phyloP scores from a whole-genome alignment of 1,284 basidiomycete species.

The Acaromyces ingoldii region DNA sequence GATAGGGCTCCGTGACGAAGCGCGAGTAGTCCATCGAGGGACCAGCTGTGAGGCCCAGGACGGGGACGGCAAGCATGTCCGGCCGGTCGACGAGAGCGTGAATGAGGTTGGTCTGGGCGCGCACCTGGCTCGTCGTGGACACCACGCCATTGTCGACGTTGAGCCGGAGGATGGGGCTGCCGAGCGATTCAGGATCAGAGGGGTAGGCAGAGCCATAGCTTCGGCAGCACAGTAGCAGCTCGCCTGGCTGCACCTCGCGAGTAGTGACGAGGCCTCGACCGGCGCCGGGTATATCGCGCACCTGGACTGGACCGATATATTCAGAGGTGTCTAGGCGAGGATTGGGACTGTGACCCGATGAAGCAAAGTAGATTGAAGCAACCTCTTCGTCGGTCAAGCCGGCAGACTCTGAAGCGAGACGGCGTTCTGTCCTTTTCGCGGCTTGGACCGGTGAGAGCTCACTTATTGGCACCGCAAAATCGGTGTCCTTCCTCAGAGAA shows the following conservation, averaged over 20 bases:
- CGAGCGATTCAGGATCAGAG: constrained; percentile 26
- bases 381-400: constrained; percentile 1
- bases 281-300: constrained; percentile 38
- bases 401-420: neutral
- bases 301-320: constrained; percentile 35
- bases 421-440: neutral
- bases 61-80: constrained; percentile 28
- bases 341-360: constrained; percentile 20
- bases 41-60: constrained; percentile 48
- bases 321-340: constrained; percentile 34
- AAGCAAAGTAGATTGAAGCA: constrained; percentile 27
- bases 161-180: constrained; percentile 31
- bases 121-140: constrained; percentile 47
- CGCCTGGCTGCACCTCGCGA: constrained; percentile 11
- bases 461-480: neutral
- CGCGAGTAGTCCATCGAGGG: constrained; percentile 26
- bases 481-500: neutral
- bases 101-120: constrained; percentile 43
- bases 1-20: constrained; percentile 31
- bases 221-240: constrained; percentile 37
- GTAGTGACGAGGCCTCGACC: constrained; percentile 39
- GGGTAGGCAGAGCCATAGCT: constrained; percentile 40
- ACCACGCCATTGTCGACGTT: constrained; percentile 39
- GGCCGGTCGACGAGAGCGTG: constrained; percentile 39
- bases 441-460: neutral